Evolutionary conservation across 1,284 basidiomycete genomes (phyloP).

Genomic region (Veloboletus limbatus): DNA sequence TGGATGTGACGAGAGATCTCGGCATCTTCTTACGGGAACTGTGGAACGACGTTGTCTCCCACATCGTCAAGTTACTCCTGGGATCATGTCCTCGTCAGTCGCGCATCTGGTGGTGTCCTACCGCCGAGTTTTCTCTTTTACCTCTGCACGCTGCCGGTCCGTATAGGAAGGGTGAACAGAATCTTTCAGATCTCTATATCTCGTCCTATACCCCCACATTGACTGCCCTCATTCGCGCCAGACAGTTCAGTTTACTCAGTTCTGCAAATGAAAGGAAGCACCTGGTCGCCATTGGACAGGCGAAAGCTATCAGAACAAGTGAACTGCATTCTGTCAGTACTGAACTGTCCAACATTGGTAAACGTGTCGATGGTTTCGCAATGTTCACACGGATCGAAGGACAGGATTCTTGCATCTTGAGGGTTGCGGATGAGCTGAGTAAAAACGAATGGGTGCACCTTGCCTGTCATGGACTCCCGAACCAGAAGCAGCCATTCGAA

Average conservation of each 20-base stretch:
- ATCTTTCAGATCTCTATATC: neutral
- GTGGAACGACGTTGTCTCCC: slow-evolving; percentile 27
- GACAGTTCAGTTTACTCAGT: neutral
- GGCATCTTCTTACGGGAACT: slow-evolving; percentile 19
- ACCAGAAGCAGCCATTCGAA: too few species aligned
- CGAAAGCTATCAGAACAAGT: neutral
- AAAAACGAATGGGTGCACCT: too few species aligned
- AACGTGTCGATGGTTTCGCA: neutral
- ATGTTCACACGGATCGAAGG: neutral
- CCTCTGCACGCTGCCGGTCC: slow-evolving; percentile 27
- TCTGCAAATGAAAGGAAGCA: neutral
- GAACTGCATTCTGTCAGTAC: neutral
- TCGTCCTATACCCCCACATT: slow-evolving; percentile 25
- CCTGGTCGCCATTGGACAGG: slow-evolving; percentile 13
- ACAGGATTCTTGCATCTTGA: neutral
- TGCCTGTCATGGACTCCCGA: too few species aligned
- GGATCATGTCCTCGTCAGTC: slow-evolving; percentile 13
- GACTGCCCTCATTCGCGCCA: slow-evolving; percentile 22
- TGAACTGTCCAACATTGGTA: neutral
- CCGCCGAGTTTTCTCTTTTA: slow-evolving; percentile 18
- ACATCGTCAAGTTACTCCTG: slow-evolving; percentile 19
- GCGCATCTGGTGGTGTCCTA: slow-evolving; percentile 38
- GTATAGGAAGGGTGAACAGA: neutral
- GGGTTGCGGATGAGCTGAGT: neutral
- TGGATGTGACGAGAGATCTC: neutral